phyloP scores from a whole-genome alignment of 2,329 filamentous ascomycete species.

The Diaporthe ilicicola region DNA sequence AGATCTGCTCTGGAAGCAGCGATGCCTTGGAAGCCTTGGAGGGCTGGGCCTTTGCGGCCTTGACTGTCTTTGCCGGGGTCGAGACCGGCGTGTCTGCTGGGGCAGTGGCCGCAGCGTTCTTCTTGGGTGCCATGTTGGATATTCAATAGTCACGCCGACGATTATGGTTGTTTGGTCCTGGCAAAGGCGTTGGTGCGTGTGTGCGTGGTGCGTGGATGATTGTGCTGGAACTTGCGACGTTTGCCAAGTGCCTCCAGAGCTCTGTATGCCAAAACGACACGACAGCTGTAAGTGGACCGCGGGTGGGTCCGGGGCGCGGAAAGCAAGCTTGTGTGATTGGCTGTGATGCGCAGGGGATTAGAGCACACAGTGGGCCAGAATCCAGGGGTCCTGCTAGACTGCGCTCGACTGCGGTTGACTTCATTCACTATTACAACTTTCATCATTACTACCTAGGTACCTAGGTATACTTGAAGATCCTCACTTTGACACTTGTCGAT shows the following conservation, averaged over 20 bases:
- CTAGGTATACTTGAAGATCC: too few relatives aligned
- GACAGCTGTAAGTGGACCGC: slow-evolving; percentile 29
- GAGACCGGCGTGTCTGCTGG: background rate
- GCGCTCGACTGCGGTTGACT: background rate
- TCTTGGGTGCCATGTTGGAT: slow-evolving; percentile 30
- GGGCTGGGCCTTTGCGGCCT: slow-evolving; percentile 21
- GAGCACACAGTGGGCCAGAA: background rate
- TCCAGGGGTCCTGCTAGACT: background rate
- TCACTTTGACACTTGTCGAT: too few relatives aligned
- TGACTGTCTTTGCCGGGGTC: slow-evolving; percentile 3
- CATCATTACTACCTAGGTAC: too few relatives aligned
- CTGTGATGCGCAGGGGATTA: background rate
- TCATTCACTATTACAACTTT: background rate
- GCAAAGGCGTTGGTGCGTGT: background rate
- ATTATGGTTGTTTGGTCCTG: background rate
- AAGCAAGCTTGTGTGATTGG: slow-evolving; percentile 24
- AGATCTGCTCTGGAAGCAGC: slow-evolving; percentile 50
- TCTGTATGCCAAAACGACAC: slow-evolving; percentile 30
- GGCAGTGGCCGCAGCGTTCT: slow-evolving; percentile 19
- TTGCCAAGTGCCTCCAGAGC: background rate
- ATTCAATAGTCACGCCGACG: background rate
- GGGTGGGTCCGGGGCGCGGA: slow-evolving; percentile 3
- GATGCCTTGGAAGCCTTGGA: slow-evolving; percentile 6
- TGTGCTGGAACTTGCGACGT: background rate
- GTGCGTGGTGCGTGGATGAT: background rate